Base-by-base conservation (phyloP, 106 monocot genomes). In the Acanthochlamys bracteata region DNA sequence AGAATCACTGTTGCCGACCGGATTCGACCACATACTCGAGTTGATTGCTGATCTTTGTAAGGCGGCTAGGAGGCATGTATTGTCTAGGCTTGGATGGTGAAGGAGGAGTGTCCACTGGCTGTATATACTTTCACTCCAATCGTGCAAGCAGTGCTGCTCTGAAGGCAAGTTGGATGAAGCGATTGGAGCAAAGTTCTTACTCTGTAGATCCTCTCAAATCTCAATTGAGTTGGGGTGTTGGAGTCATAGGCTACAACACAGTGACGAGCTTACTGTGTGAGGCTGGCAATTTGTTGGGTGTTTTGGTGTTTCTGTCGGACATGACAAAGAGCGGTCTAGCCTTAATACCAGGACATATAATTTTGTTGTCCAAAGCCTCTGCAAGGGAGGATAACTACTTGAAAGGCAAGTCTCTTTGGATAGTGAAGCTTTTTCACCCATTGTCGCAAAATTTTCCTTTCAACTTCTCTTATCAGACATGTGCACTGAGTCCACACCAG, bases 341-440 rank as follows among this genome's bases (percentile, higher is more conserved):
- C 63, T 42, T 2, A 63, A 63, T 63, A 63, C 63, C 11, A 63
- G 63, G 63, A 63, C 63, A 45, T 63, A 42, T 21, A 63, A 63
- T 45, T 43, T 63, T 45, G 41, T 63, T 42, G 23, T 63, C 24
- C 63, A 63, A 12, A 21, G 20, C 63, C 63, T 63, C 24, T 63
- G 63, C 23, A 63, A 45, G 23, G 45, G 8, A 41, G 45, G 63
- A 13, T 43, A 63, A 10, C 41, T 63, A 19, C 14, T 23, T 19
- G n/a, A 22, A n/a, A 22, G 63, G 42, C 12, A 45, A 43, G 13
- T 22, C 17, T 45, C 10, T 63, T 24, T 42, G 10, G 22, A 45
- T 4, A 43, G 45, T 10, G 45, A 21, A 45, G 63, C 21, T 3
- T 63, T 63, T 63, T 22, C 4, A 23, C 42, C 63, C 40, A 46